phyloP scores from a whole-genome alignment of 2,329 filamentous ascomycete genomes.

The Trichoderma arundinaceum region DNA sequence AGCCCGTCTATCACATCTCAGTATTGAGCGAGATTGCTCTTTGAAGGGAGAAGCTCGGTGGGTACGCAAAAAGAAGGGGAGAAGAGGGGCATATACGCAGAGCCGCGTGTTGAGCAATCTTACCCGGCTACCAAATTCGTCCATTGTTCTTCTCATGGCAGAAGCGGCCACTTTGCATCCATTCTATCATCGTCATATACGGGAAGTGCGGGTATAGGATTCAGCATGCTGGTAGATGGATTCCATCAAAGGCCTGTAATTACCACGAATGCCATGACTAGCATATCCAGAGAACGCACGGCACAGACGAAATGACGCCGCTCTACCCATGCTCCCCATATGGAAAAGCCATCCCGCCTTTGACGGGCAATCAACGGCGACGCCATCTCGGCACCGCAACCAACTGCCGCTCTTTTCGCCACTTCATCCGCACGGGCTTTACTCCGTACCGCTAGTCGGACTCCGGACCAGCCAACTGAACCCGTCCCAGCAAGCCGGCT shows the following conservation, averaged over 20 bases:
- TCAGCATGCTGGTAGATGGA: no score
- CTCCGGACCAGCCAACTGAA: no score
- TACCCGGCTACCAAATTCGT: neutral
- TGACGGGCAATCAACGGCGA: neutral
- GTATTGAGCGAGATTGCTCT: slow-evolving; percentile 9
- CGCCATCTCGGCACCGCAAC: neutral
- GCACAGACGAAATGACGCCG: neutral
- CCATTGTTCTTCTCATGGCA: neutral
- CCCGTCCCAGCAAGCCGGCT: no score
- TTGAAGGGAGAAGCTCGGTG: neutral
- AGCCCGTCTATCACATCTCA: slow-evolving; percentile 15
- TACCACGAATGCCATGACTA: neutral
- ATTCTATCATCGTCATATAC: neutral
- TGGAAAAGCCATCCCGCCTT: neutral
- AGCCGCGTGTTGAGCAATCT: neutral
- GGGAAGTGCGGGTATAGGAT: neutral
- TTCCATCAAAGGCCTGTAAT: no score
- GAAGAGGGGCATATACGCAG: neutral
- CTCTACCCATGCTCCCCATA: neutral
- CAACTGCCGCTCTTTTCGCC: no score
- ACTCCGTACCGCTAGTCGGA: no score
- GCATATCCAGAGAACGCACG: neutral
- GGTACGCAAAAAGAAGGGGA: neutral
- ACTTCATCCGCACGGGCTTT: no score
- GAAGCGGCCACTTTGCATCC: neutral